Percentiles rank a stretch among this genome's conserved stretches.
Evolutionary conservation across 1,139 yeast species (phyloP).

Genomic region (Taphrina pruni): DNA sequence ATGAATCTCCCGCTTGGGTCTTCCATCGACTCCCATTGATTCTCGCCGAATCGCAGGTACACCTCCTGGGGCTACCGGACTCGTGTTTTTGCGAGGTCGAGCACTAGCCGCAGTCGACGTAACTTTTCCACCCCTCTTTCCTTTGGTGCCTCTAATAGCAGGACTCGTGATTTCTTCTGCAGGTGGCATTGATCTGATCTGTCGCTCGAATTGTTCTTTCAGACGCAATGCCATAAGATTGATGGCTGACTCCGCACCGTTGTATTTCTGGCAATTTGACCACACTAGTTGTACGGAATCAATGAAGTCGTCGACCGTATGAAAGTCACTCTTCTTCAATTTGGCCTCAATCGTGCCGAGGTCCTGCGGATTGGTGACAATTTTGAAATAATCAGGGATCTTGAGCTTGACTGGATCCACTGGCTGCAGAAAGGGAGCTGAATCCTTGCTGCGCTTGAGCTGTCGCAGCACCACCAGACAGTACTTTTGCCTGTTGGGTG

Average conservation of each 20-base stretch:
- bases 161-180: slow-evolving; percentile 57
- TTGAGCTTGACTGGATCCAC: slow-evolving; percentile 88
- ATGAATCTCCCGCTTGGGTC: slow-evolving; percentile 95
- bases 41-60: slow-evolving; percentile 69
- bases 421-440: slow-evolving; percentile 85
- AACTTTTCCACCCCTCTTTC: slow-evolving; percentile 48
- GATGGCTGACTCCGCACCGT: slow-evolving; percentile 82
- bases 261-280: slow-evolving; percentile 76
- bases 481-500: slow-evolving; percentile 41
- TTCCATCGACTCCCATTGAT: slow-evolving; percentile 62
- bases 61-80: slow-evolving; percentile 54
- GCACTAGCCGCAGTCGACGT: slow-evolving; percentile 44
- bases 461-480: slow-evolving; percentile 57
- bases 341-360: slow-evolving; percentile 87
- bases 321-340: slow-evolving; percentile 71
- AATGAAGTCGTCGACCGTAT: slow-evolving; percentile 67
- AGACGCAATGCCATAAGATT: slow-evolving; percentile 90
- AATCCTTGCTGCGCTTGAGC: slow-evolving; percentile 87
- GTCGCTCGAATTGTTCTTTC: slow-evolving; percentile 91
- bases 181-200: slow-evolving; percentile 89
- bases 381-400: slow-evolving; percentile 87
- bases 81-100: slow-evolving; percentile 13
- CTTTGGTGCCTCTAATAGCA: slow-evolving; percentile 2
- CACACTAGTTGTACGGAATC: slow-evolving; percentile 89
- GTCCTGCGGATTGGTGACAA: slow-evolving; percentile 90